Evolutionary conservation across 2,329 filamentous ascomycete genomes (phyloP).

Genomic region (Cladosporium velox): DNA sequence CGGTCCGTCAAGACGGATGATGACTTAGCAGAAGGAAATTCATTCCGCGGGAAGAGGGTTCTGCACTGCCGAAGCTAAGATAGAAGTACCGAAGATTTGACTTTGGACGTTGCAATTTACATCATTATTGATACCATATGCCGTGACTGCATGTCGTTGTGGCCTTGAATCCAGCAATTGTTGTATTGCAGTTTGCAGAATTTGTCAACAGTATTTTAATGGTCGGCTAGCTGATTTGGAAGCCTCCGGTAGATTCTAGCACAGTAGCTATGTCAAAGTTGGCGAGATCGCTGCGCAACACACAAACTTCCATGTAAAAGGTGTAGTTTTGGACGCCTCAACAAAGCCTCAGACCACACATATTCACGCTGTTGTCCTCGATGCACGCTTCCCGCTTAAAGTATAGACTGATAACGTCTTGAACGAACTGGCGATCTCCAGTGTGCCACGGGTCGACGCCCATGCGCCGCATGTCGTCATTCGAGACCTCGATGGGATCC

Average conservation of each 20-base stretch:
- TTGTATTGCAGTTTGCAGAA: neutral
- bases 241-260: too few relatives aligned
- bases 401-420: conserved; percentile 63
- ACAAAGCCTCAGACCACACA: conserved; percentile 53
- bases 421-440: conserved; percentile 68
- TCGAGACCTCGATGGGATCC: conserved; percentile 53
- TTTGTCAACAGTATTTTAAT: neutral
- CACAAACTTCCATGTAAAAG: neutral
- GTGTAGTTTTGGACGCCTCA: conserved; percentile 12
- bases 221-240: too few relatives aligned
- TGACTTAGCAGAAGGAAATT: conserved; percentile 4
- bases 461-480: conserved; percentile 68
- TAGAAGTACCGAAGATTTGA: neutral
- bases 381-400: conserved; percentile 67
- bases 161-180: neutral
- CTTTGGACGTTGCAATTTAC: neutral
- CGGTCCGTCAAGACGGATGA: neutral
- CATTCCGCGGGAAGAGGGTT: neutral
- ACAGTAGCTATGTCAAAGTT: neutral
- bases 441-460: conserved; percentile 78
- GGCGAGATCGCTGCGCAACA: neutral
- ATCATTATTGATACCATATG: neutral
- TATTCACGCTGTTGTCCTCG: conserved; percentile 71
- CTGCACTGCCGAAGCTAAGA: conserved; percentile 1
- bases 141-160: neutral